Conservation (phyloP, 2,329 filamentous ascomycete species). For the Emydomyces testavorans region DNA sequence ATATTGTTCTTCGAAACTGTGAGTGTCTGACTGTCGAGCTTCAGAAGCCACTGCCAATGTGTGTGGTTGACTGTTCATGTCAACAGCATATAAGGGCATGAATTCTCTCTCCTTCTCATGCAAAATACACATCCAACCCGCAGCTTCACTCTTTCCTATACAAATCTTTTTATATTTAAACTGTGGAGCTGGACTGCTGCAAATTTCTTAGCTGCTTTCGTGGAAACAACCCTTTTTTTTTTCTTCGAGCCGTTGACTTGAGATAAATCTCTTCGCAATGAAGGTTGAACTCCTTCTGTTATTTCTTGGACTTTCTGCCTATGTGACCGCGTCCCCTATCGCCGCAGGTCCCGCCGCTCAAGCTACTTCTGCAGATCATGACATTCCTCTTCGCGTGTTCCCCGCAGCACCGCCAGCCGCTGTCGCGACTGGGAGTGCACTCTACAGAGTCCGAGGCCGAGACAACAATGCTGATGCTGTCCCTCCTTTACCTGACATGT, state of each 20-base stretch:
- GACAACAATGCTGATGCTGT: background rate
- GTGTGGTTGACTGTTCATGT: background rate
- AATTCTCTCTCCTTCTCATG: background rate
- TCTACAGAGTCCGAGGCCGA: background rate
- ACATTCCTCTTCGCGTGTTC: background rate
- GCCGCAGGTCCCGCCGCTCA: background rate
- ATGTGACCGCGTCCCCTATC: background rate
- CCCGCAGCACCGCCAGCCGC: background rate
- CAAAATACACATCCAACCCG: background rate
- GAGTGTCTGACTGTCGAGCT: background rate
- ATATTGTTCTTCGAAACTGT: background rate
- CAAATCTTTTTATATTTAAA: background rate
- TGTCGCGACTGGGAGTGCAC: background rate
- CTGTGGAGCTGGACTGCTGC: background rate
- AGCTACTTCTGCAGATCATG: background rate
- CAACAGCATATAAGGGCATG: background rate
- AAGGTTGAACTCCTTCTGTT: background rate
- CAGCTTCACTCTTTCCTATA: background rate
- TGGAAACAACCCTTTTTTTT: background rate
- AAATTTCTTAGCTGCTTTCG: background rate
- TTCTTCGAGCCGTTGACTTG: background rate
- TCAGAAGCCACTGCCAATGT: background rate
- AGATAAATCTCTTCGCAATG: background rate
- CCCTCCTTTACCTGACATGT: background rate
- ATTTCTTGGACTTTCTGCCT: background rate